Evolutionary conservation across 345 rosid species (phyloP).

Genomic region (Brassica juncea): DNA sequence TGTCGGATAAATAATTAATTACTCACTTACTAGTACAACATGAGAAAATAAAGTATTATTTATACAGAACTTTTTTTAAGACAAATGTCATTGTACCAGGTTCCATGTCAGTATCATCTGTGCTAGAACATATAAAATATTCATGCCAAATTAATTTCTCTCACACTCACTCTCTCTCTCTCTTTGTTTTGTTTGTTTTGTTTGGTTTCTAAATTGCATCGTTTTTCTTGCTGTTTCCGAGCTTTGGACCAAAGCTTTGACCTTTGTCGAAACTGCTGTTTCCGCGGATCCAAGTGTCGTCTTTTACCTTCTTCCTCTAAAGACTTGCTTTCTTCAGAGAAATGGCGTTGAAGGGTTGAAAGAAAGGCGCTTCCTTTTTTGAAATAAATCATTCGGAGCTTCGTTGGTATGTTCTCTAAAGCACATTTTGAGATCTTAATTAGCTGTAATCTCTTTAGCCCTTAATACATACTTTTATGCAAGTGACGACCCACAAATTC

Average conservation of each 20-base stretch:
- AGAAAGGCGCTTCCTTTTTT: constrained; percentile 28
- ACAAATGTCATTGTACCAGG: constrained; percentile 32
- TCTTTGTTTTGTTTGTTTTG: not conserved
- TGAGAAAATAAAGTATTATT: not conserved
- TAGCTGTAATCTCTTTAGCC: constrained; percentile 31
- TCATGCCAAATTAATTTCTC: constrained; percentile 6
- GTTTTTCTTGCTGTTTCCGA: constrained; percentile 14
- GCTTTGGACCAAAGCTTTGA: constrained; percentile 38
- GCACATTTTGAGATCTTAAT: constrained; percentile 13
- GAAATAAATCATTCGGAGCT: constrained; percentile 18
- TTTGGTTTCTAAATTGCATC: constrained; percentile 8
- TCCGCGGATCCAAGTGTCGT: constrained; percentile 26
- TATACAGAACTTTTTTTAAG: no score
- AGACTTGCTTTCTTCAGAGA: not conserved
- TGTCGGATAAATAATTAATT: constrained; percentile 17
- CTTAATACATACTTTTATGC: constrained; percentile 8
- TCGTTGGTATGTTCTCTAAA: constrained; percentile 33
- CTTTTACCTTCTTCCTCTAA: constrained; percentile 10
- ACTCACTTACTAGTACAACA: not conserved
- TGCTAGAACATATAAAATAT: not conserved
- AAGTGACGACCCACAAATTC: constrained; percentile 12
- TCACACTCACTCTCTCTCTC: not conserved
- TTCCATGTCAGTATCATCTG: constrained; percentile 29
- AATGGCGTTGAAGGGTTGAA: constrained; percentile 3
- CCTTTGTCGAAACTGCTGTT: constrained; percentile 29